Conservation (phyloP, 106 monocot genomes). For the Dendrobium chrysotoxum region DNA sequence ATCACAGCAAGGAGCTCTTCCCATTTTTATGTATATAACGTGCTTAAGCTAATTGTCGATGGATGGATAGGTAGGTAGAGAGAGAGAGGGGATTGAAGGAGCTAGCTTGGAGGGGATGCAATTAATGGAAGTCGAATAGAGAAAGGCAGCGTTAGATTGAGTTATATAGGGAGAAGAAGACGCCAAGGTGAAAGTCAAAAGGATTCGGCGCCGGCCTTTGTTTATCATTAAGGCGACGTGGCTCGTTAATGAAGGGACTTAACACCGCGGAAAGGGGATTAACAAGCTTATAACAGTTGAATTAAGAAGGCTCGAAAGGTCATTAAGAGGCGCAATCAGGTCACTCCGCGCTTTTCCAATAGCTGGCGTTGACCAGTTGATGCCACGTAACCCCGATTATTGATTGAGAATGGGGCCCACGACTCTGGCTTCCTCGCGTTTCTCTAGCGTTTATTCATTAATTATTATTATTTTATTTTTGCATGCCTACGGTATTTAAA, state of each 20-base stretch:
- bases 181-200: background rate
- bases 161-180: constrained; percentile 6
- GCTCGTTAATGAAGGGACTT: background rate
- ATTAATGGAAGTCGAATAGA: background rate
- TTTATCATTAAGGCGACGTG: constrained; percentile 2
- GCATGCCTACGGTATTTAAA: background rate
- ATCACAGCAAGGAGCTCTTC: constrained; percentile 10
- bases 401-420: background rate
- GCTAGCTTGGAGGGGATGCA: background rate
- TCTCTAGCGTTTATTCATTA: background rate
- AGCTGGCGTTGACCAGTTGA: background rate
- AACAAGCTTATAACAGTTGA: background rate
- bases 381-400: background rate
- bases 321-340: background rate
- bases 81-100: background rate
- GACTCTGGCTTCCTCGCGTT: background rate
- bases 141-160: background rate
- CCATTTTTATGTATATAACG: background rate
- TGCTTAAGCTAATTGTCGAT: background rate
- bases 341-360: background rate
- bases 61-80: background rate
- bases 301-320: background rate
- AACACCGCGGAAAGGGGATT: background rate
- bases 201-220: constrained; percentile 7
- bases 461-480: background rate